These are phyloP conservation scores for Solanum clarkiae DNA, from an alignment of 257 asterid genomes.

Conservation along the genomic window DNA sequence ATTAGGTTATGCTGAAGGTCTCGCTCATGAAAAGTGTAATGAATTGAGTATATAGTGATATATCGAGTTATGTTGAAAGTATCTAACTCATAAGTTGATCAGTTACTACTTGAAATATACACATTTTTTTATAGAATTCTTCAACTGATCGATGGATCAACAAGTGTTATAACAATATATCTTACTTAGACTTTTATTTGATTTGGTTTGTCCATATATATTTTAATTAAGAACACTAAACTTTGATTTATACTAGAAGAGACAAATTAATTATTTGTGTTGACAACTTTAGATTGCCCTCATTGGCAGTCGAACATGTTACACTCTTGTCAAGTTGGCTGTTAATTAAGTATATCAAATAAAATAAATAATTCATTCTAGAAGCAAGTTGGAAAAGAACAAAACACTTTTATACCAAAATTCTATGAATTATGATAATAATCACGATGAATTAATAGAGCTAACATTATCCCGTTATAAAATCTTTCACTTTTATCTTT, in stretches of 20 bases:
- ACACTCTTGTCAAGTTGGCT: not conserved
- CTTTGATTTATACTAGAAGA: not conserved
- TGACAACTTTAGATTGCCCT: not conserved
- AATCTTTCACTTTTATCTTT: too few species aligned
- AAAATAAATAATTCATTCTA: not conserved
- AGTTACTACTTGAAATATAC: too few species aligned
- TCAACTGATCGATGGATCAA: too few species aligned
- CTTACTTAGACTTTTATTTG: not conserved
- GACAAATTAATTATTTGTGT: not conserved
- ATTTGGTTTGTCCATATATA: not conserved
- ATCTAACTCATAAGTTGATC: too few species aligned
- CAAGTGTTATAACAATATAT: not conserved
- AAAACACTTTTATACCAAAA: not conserved
- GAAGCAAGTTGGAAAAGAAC: not conserved
- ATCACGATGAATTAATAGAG: too few species aligned
- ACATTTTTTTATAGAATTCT: too few species aligned
- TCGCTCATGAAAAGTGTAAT: too few species aligned
- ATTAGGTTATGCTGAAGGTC: too few species aligned
- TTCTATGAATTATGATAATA: too few species aligned
- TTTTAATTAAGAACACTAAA: not conserved
- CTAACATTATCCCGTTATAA: too few species aligned
- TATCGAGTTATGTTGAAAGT: too few species aligned
- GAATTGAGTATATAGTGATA: too few species aligned
- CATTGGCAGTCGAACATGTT: not conserved
- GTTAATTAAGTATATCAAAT: not conserved